Percentiles rank a stretch among this genome's conserved stretches.
phyloP scores from a whole-genome alignment of 164 flowering plant genomes.

The Aristolochia fimbriata region DNA sequence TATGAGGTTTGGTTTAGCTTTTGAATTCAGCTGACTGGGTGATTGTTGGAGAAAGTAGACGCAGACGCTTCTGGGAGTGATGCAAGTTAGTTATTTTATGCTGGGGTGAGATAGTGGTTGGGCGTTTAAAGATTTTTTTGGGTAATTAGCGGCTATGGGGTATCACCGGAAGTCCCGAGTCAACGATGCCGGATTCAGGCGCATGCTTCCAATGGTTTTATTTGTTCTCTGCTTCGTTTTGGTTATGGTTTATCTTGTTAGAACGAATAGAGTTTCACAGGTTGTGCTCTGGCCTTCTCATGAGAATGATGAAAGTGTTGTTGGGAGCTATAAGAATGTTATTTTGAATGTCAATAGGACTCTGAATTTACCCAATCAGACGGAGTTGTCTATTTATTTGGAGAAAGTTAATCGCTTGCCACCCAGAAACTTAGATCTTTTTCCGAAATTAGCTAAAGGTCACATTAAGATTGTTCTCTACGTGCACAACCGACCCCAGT shows the following conservation, averaged over 20 bases:
- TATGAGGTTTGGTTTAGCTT: no score
- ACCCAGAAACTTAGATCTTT: conserved; percentile 64
- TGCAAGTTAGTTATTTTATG: no score
- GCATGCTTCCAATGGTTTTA: conserved; percentile 32
- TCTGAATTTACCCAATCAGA: conserved; percentile 41
- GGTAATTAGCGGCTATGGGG: conserved; percentile 27
- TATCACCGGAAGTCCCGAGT: conserved; percentile 30
- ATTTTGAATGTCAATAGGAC: background rate
- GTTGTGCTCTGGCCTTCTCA: conserved; percentile 2
- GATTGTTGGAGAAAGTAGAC: no score
- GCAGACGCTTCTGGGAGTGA: no score
- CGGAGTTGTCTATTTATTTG: conserved; percentile 39
- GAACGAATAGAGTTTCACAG: conserved; percentile 23
- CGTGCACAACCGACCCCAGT: conserved; percentile 88
- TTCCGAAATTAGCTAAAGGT: conserved; percentile 45
- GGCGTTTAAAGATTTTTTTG: no score
- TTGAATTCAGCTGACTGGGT: no score
- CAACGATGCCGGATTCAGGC: conserved; percentile 32
- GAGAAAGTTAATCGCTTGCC: conserved; percentile 51
- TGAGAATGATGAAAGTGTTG: conserved; percentile 7
- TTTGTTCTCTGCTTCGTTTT: conserved; percentile 32
- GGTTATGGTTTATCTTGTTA: conserved; percentile 23
- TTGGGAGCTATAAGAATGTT: background rate
- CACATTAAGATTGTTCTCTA: conserved; percentile 71
- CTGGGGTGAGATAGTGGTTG: no score